Evolutionary conservation across 805 yeast species (phyloP).

Genomic region (Cyberlindnera misumaiensis): DNA sequence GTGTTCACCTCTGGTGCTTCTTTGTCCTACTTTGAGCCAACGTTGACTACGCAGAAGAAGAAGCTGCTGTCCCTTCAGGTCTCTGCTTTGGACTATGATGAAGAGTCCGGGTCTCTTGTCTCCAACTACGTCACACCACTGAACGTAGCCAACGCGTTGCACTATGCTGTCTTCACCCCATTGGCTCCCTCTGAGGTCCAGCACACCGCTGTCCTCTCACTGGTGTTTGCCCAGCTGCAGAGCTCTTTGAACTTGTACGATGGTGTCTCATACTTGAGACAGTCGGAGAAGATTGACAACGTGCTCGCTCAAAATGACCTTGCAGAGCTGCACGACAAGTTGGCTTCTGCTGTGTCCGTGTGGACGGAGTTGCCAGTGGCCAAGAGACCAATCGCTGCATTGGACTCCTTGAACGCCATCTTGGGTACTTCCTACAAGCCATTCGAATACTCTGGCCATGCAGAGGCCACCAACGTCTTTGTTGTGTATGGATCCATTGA

Average conservation of each 20-base stretch:
- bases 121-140: conserved; percentile 61
- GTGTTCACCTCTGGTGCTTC: conserved; percentile 63
- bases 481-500: conserved; percentile 76
- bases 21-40: conserved; percentile 60
- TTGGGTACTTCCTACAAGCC: conserved; percentile 49
- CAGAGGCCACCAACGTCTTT: conserved; percentile 62
- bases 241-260: conserved; percentile 72
- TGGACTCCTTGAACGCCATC: conserved; percentile 43
- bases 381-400: conserved; percentile 38
- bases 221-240: conserved; percentile 48
- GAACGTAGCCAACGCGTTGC: conserved; percentile 53
- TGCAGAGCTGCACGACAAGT: conserved; percentile 30
- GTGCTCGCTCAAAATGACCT: conserved; percentile 35
- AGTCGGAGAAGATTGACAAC: conserved; percentile 33
- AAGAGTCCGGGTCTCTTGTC: conserved; percentile 41
- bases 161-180: conserved; percentile 66
- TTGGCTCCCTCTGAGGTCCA: conserved; percentile 57
- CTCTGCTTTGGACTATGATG: conserved; percentile 70
- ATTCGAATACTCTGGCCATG: conserved; percentile 65
- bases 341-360: conserved; percentile 26
- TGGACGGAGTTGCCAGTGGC: conserved; percentile 24
- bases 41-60: conserved; percentile 31
- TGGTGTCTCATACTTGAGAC: conserved; percentile 59
- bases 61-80: conserved; percentile 66
- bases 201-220: conserved; percentile 55